Base-by-base conservation (phyloP, 2,329 filamentous ascomycete genomes). In the Pseudocercospora pini-densiflorae region DNA sequence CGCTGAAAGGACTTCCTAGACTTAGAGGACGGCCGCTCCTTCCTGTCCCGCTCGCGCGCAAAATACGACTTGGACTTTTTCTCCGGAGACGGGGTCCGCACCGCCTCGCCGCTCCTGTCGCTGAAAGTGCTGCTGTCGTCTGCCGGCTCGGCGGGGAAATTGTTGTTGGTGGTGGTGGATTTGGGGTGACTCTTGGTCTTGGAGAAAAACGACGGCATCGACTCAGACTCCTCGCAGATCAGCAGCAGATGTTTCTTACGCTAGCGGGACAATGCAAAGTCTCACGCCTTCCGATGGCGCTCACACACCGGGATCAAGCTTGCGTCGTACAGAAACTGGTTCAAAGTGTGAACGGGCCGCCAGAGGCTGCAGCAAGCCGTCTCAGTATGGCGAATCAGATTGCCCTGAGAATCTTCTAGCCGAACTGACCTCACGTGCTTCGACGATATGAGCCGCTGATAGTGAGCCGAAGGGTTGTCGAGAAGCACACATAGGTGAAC, bases 21-120 rank as follows among this genome's bases (percentile, higher is more conserved):
- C 19, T 72, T 70, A 51, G 72, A 69, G 33, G 70, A 68, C 63
- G 66, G 66, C 45, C 65, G 68, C 63, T 68, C 69, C 27, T 73
- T 70, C 60, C 70, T 72, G 43, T 72, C 69, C 36, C 70, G 71
- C 59, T 76, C 73, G 55, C 70, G 71, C 36, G 70, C 68, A 43
- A 71, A 71, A 40, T 69, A 73, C 40, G 51, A 55, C 5, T 14
- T n/a, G 51, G 60, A 63, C 59, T 59, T 67, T 66, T 74, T 74
- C 67, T 73, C 68, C 16, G 64, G 57, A 43, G 69, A 66, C n/a
- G 60, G 40, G 40, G 61, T 31, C n/a, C 45, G n/a, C 27, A 27
- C 53, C 53, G 53, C 24, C 53, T 55, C 47, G 21, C 19, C 9
- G 47, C 19, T 51, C 19, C 47, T 51, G 47, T 21, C 47, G 19